A percentile compares a stretch with the other conserved stretches of the same genome.
These are phyloP conservation scores for Cutaneotrichosporon sp. DNA, from an alignment of 1,284 basidiomycete species.

Conservation along the genomic window DNA sequence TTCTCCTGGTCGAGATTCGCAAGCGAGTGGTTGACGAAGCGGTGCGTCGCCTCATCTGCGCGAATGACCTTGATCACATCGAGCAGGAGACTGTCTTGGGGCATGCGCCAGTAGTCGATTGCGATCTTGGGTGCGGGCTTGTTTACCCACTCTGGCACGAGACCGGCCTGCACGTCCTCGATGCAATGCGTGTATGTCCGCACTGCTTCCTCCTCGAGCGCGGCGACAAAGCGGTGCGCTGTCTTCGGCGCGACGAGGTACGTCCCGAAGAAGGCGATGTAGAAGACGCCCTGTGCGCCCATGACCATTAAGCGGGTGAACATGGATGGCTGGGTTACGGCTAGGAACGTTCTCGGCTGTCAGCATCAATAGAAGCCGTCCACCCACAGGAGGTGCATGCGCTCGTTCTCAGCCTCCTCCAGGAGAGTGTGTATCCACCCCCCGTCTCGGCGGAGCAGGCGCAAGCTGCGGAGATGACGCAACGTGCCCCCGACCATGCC, in stretches of 20 bases:
- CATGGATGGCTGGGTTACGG: constrained; percentile 67
- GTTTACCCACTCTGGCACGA: constrained; percentile 73
- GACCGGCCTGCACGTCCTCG: constrained; percentile 74
- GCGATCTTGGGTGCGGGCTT: constrained; percentile 79
- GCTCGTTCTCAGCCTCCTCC: constrained; percentile 92
- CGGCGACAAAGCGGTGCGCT: constrained; percentile 91
- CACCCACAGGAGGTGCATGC: constrained; percentile 92
- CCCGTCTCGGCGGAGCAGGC: constrained; percentile 78
- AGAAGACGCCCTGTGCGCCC: constrained; percentile 80
- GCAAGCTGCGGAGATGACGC: constrained; percentile 73
- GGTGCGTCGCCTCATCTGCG: constrained; percentile 87
- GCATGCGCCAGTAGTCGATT: constrained; percentile 88
- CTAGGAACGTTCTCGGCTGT: constrained; percentile 94
- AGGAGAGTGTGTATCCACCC: constrained; percentile 82
- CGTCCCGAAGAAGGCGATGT: constrained; percentile 81
- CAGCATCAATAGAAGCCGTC: no score
- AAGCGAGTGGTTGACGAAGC: constrained; percentile 88
- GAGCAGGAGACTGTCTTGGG: constrained; percentile 65
- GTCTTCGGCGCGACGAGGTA: constrained; percentile 76
- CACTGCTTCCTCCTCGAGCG: constrained; percentile 93
- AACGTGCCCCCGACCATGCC: constrained; percentile 89
- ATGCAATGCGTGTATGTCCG: constrained; percentile 81
- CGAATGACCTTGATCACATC: constrained; percentile 87
- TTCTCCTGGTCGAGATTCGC: constrained; percentile 70
- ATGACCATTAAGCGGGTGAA: constrained; percentile 76